Evolutionary conservation across 768 basidiomycete genomes (phyloP), one percentile per base, ranked within the genome.

Genomic region (Tubosaeta sp.): DNA sequence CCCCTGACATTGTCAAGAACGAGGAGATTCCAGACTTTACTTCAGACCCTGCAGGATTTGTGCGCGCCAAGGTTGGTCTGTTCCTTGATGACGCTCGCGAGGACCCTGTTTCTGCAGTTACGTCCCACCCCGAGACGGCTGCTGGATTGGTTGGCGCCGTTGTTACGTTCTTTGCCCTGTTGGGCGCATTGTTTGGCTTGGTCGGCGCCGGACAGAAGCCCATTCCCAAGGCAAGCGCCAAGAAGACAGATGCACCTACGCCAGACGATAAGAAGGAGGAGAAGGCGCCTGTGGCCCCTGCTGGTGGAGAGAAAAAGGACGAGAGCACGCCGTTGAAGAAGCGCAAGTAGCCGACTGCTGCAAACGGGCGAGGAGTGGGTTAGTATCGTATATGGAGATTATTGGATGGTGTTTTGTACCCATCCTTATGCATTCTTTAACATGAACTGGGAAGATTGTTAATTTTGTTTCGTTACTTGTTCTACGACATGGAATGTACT

Each of bases 121-220:
- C 87, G 77, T 75, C 86, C 34, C 84, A 94, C 65, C 94, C 94
- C 42, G 87, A 94, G 71, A 90, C 90, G 46, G 92, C 84, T 59
- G 86, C 78, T 41, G 89, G 83, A 54, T 76, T 97, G 58, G 76
- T 75, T 53, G 86, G 82, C 55, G 83, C 81, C 44, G 56, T 89
- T 42, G 77, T 95, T 60, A 90, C 89, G 36, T 67, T 96, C 58
- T 80, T 96, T 63, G 87, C 87, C 43, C 84, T 96, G 83, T 68
- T 98, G 57, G 89, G 85, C 57, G 79, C 80, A 34, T 73, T 92
- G 64, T 80, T 91, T 54, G 84, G 91, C 49, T 73, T 94, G 61
- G 79, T 93, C 67, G 87, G 90, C 56, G 78, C 79, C 46, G 75
- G 78, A 44, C 80, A 84, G 66, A 83, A 87, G 65, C 83, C 90